These are phyloP conservation scores for Boletus sp. DNA, from an alignment of 1,284 basidiomycete species.

Conservation along the genomic window DNA sequence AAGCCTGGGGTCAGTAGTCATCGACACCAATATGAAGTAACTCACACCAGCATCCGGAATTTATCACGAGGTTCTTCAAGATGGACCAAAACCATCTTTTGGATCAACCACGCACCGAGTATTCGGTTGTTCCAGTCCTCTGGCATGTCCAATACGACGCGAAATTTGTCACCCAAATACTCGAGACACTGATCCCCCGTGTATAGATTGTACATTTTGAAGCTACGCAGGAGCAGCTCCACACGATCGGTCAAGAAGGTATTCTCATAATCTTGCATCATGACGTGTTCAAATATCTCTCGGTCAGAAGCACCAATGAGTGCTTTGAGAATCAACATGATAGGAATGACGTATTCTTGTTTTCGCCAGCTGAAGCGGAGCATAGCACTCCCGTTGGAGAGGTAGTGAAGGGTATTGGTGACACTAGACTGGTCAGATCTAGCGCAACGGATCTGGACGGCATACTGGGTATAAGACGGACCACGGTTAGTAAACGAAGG, in stretches of 20 bases:
- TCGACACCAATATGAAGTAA: neutral
- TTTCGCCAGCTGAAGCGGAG: constrained; percentile 97
- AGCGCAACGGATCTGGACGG: constrained; percentile 93
- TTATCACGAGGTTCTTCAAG: constrained; percentile 90
- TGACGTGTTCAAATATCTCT: constrained; percentile 96
- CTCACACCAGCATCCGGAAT: constrained; percentile 89
- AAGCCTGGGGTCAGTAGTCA: constrained; percentile 13
- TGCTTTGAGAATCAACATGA: constrained; percentile 96
- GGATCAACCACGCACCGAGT: constrained; percentile 82
- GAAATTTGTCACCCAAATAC: constrained; percentile 97
- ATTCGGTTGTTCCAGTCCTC: constrained; percentile 90
- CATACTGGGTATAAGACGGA: constrained; percentile 91
- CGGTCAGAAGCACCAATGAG: constrained; percentile 93
- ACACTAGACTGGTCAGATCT: constrained; percentile 87
- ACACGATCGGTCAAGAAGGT: constrained; percentile 98
- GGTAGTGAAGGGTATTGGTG: constrained; percentile 96
- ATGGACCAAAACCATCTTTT: constrained; percentile 89
- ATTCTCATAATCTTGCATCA: constrained; percentile 96
- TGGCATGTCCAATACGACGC: constrained; percentile 86
- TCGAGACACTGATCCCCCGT: constrained; percentile 94
- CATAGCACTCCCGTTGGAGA: constrained; percentile 94
- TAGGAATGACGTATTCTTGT: constrained; percentile 98
- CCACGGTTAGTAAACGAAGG: constrained; percentile 90
- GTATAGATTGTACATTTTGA: constrained; percentile 88
- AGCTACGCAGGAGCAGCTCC: constrained; percentile 94